These are phyloP conservation scores for Bertia moriformis DNA, from an alignment of 2,329 filamentous ascomycete species.

Conservation along the genomic window DNA sequence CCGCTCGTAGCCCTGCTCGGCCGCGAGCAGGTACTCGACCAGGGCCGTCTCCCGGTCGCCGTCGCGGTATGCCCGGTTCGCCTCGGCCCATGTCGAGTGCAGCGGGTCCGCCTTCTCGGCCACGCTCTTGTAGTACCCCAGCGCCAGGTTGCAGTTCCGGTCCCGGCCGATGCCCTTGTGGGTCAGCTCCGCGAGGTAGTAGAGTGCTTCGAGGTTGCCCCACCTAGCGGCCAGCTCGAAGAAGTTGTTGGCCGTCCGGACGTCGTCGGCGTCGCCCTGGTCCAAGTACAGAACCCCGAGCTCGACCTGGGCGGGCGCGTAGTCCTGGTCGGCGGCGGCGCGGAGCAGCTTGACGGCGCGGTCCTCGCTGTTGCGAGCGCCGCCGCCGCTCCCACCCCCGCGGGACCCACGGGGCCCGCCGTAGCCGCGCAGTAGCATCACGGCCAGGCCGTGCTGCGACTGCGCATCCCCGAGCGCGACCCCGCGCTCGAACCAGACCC, in stretches of 20 bases:
- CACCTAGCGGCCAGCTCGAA: conserved; percentile 77
- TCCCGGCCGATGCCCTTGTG: conserved; percentile 69
- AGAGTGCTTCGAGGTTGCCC: conserved; percentile 75
- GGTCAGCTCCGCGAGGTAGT: conserved; percentile 80
- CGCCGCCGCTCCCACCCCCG: too few relatives aligned
- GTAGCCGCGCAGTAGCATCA: conserved; percentile 71
- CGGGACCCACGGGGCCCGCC: conserved; percentile 48
- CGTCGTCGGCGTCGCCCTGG: conserved; percentile 63
- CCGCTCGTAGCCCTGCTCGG: conserved; percentile 81
- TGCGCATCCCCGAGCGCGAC: conserved; percentile 62
- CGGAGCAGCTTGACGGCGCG: conserved; percentile 66
- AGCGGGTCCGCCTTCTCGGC: conserved; percentile 59
- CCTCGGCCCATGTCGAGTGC: conserved; percentile 67
- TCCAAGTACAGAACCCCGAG: conserved; percentile 76
- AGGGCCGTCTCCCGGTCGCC: conserved; percentile 71
- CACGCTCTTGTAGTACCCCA: conserved; percentile 70
- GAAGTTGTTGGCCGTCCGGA: conserved; percentile 67
- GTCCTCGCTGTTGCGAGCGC: too few relatives aligned
- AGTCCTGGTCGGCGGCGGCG: conserved; percentile 68
- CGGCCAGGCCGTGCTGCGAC: conserved; percentile 69
- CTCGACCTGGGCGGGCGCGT: conserved; percentile 66
- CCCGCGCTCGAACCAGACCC: conserved; percentile 72
- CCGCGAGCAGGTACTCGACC: conserved; percentile 70
- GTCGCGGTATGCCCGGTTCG: conserved; percentile 66
- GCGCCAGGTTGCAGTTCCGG: conserved; percentile 61